These are phyloP conservation scores for Guillardia theta DNA, from an alignment of 78 protist species.

Conservation along the genomic window DNA sequence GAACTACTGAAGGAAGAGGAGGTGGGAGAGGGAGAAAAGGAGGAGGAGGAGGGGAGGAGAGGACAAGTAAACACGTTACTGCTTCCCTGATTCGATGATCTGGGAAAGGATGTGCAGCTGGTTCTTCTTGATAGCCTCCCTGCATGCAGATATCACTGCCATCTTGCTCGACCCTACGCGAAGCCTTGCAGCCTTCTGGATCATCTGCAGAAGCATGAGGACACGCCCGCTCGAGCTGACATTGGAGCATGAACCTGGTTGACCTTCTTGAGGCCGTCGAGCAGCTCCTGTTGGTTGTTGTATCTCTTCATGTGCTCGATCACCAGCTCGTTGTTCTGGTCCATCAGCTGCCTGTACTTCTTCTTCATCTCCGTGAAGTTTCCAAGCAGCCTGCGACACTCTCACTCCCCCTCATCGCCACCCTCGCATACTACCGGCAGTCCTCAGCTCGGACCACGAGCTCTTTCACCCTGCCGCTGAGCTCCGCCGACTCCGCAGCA, in stretches of 20 bases:
- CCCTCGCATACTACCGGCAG: neutral
- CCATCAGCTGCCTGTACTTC: neutral
- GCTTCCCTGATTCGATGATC: neutral
- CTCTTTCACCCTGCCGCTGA: neutral
- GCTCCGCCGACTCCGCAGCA: neutral
- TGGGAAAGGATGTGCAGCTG: neutral
- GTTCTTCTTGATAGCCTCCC: neutral
- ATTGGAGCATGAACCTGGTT: neutral
- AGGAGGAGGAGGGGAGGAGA: neutral
- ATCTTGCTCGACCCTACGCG: neutral
- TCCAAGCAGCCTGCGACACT: neutral
- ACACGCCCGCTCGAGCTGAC: neutral
- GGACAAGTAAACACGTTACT: neutral
- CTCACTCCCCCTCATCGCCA: neutral
- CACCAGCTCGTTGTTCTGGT: neutral
- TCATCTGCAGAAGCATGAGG: neutral
- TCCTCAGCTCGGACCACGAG: slow-evolving; percentile 3
- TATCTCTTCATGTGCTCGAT: neutral
- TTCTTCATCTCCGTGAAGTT: neutral
- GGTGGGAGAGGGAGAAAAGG: neutral
- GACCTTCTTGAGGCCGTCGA: neutral
- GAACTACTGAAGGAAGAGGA: neutral
- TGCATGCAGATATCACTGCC: neutral
- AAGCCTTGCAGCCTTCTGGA: slow-evolving; percentile 8
- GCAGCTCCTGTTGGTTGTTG: slow-evolving; percentile 20